These are phyloP conservation scores for Leccinum cinnamomeum DNA, from an alignment of 1,284 basidiomycete species.

Conservation along the genomic window DNA sequence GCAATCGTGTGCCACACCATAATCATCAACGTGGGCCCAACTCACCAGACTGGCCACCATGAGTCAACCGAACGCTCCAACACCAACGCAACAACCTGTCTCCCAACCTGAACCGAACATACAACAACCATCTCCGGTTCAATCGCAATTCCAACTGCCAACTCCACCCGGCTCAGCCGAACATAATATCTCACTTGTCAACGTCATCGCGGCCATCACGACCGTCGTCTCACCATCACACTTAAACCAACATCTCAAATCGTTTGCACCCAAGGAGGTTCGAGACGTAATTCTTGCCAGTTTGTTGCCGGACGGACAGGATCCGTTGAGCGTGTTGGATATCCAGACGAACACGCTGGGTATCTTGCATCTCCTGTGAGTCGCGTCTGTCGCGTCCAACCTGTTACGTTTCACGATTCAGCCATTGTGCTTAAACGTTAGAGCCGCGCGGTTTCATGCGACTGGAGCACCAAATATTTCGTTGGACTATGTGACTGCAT, in stretches of 20 bases:
- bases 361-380: constrained; percentile 69
- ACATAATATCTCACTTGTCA: constrained; percentile 36
- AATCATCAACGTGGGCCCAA: background rate
- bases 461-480: constrained; percentile 37
- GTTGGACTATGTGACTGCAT: constrained; percentile 48
- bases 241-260: constrained; percentile 45
- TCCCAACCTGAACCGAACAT: constrained; percentile 23
- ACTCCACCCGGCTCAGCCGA: constrained; percentile 8
- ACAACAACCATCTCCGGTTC: constrained; percentile 21
- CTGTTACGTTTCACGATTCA: background rate
- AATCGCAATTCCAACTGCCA: constrained; percentile 14
- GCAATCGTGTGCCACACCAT: background rate
- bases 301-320: constrained; percentile 51
- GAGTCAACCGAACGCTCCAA: constrained; percentile 31
- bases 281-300: constrained; percentile 50
- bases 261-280: constrained; percentile 44
- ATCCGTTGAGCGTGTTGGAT: constrained; percentile 61
- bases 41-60: constrained; percentile 9
- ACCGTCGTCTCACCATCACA: constrained; percentile 37
- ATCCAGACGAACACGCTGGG: constrained; percentile 58
- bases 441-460: constrained; percentile 52
- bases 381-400: constrained; percentile 8
- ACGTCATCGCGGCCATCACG: constrained; percentile 48
- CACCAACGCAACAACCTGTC: constrained; percentile 24
- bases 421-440: constrained; percentile 25